Evolutionary conservation across 768 basidiomycete species (phyloP).

Genomic region (Pleurotus citrinopileatus): DNA sequence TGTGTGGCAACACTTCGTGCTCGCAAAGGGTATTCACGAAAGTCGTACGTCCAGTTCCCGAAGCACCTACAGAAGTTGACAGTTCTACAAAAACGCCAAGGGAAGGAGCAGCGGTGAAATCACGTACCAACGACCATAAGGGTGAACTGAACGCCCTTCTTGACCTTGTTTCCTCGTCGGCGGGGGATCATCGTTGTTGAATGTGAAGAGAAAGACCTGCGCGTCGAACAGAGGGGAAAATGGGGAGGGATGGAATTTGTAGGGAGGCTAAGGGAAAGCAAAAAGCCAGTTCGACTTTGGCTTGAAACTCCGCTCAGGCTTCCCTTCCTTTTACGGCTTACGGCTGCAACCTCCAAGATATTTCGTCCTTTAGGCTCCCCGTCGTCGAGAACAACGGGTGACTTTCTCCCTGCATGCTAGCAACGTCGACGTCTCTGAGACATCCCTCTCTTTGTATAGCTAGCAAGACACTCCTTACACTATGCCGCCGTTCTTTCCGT

Average conservation of each 20-base stretch:
- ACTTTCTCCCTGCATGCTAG: slow-evolving; percentile 9
- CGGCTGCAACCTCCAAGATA: too few relatives aligned
- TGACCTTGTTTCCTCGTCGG: slow-evolving; percentile 91
- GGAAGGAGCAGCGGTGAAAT: slow-evolving; percentile 15
- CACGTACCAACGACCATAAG: slow-evolving; percentile 94
- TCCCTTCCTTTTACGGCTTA: slow-evolving; percentile 22
- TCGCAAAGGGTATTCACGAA: slow-evolving; percentile 99
- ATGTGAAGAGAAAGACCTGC: slow-evolving; percentile 10
- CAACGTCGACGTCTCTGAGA: neutral
- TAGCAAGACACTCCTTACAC: neutral
- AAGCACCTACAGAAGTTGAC: slow-evolving; percentile 64
- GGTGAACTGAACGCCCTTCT: slow-evolving; percentile 98
- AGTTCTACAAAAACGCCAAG: slow-evolving; percentile 17
- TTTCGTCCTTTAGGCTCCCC: slow-evolving; percentile 15
- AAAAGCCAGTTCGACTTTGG: slow-evolving; percentile 27
- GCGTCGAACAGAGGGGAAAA: slow-evolving; percentile 20
- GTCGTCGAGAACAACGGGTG: neutral
- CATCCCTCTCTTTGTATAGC: slow-evolving; percentile 10
- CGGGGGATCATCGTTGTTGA: slow-evolving; percentile 78
- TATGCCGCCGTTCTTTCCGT: slow-evolving; percentile 1
- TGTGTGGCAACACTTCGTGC: slow-evolving; percentile 87
- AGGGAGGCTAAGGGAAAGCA: slow-evolving; percentile 25
- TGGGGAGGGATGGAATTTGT: slow-evolving; percentile 25
- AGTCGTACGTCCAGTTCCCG: slow-evolving; percentile 95
- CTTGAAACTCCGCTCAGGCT: slow-evolving; percentile 39